Percentiles rank a stretch among this genome's conserved stretches.
Evolutionary conservation across 352 stramenopile species (phyloP).

Genomic region (Blastocystis hominis): DNA sequence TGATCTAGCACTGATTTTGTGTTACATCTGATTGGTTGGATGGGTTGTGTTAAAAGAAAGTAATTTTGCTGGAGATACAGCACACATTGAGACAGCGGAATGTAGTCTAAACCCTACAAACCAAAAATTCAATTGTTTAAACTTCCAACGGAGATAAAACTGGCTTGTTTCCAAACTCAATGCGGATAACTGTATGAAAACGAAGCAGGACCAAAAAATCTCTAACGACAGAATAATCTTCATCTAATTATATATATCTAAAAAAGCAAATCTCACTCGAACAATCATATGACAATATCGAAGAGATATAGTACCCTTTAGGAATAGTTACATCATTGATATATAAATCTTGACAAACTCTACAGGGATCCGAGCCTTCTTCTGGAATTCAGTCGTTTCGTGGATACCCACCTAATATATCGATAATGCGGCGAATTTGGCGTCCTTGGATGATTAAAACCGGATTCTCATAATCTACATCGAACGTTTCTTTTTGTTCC

Average conservation of each 20-base stretch:
- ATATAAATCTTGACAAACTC: not conserved
- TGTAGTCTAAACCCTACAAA: not conserved
- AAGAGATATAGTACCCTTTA: not conserved
- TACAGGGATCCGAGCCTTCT: not conserved
- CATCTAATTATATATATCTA: not conserved
- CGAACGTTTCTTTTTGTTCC: not conserved
- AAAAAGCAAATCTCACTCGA: not conserved
- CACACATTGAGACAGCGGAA: slow-evolving; percentile 1
- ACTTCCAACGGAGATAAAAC: not conserved
- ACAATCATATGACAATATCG: not conserved
- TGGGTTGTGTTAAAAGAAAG: not conserved
- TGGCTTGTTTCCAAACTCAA: not conserved
- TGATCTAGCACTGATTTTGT: not conserved
- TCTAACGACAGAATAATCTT: not conserved
- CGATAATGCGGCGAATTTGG: not conserved
- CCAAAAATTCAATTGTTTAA: not conserved
- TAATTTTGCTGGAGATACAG: slow-evolving; percentile 31
- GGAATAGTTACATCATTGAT: not conserved
- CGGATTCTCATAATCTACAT: not conserved
- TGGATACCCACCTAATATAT: not conserved
- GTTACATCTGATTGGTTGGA: not conserved
- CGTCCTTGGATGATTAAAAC: not conserved
- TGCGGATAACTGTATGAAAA: not conserved
- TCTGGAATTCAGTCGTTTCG: not conserved
- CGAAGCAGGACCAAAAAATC: slow-evolving; percentile 34